Evolutionary conservation across 2,329 filamentous ascomycete species (phyloP), one percentile per base, ranked within the genome.

Genomic region (Achaetomium macrosporum): DNA sequence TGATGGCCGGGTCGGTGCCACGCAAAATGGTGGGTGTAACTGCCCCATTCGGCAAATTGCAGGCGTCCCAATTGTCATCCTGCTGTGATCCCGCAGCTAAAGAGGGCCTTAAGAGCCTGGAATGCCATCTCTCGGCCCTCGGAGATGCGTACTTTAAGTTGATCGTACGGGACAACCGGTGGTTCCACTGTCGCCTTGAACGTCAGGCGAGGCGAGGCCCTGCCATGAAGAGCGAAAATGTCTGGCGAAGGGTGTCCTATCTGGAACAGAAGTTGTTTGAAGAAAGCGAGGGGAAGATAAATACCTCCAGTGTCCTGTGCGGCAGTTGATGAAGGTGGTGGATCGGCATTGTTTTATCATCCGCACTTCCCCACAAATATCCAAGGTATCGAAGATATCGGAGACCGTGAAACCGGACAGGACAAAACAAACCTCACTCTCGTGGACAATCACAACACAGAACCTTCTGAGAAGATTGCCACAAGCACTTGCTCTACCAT

Each of bases 91-190:
- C 37, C 12, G 16, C 35, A 43, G 19, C 19, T 19, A 42, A 43
- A 39, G 42, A 45, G 4, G 7, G 25, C 25, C 25, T 25, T 25
- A 25, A 25, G 17, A 29, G 19, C 6, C 8, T 17, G 43, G 17
- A 12, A 16, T 13, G 20, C 13, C 33, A 13, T 11, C 25, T 11
- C 25, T 30, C 47, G 50, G 50, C 46, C 56, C 56, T 56, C 54
- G 56, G 56, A 58, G 54, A 58, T 58, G 54, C 44, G 15, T 7
- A 19, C 16, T 49, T 42, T 30, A 41, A 13, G 30, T 17, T 11
- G 35, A 51, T 57, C 42, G 35, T 45, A 50, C 49, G 50, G 49
- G 16, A 15, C 45, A 13, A 42, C 15, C 15, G 39, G 53, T 57
- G 40, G 52, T 53, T 31, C 55, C 55, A 57, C 50, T 20, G 15